Evolutionary conservation across 768 basidiomycete genomes (phyloP).

Genomic region (Tulasnella sp.): DNA sequence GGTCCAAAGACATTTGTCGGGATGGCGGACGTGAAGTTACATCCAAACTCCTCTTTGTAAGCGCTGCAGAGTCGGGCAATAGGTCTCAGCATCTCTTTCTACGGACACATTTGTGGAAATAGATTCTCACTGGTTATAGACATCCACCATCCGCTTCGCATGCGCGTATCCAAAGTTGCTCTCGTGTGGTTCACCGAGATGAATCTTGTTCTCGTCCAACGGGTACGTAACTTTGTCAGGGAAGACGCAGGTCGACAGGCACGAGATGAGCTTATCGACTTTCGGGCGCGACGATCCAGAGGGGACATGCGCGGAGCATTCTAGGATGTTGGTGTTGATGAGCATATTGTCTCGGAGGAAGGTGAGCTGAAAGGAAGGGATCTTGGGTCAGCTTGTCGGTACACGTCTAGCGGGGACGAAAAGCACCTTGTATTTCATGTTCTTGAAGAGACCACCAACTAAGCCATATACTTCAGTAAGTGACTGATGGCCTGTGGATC

Average conservation of each 20-base stretch:
- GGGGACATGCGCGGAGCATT: slow-evolving; percentile 37
- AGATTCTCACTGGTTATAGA: slow-evolving; percentile 72
- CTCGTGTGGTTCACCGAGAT: slow-evolving; percentile 81
- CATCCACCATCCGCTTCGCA: slow-evolving; percentile 90
- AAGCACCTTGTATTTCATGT: slow-evolving; percentile 84
- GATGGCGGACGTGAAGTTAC: slow-evolving; percentile 92
- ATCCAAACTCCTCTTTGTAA: slow-evolving; percentile 90
- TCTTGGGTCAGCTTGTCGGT: neutral
- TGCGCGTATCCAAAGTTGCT: slow-evolving; percentile 97
- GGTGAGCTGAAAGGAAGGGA: slow-evolving; percentile 42
- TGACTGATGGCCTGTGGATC: slow-evolving; percentile 9
- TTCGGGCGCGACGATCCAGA: slow-evolving; percentile 26
- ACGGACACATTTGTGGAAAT: neutral
- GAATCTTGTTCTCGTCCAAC: slow-evolving; percentile 85
- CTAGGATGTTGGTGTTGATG: slow-evolving; percentile 91
- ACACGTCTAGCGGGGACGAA: neutral
- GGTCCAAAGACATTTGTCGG: slow-evolving; percentile 97
- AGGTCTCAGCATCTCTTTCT: neutral
- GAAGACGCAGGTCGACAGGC: slow-evolving; percentile 94
- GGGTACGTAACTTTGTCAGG: slow-evolving; percentile 92
- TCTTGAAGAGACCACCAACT: slow-evolving; percentile 93
- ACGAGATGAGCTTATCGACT: slow-evolving; percentile 76
- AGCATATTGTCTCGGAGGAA: slow-evolving; percentile 91
- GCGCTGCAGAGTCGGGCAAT: slow-evolving; percentile 41
- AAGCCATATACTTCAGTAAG: neutral